Percentiles rank a stretch among this genome's conserved stretches.
These are phyloP conservation scores for Tolypocladium album DNA, from an alignment of 2,329 filamentous ascomycete genomes.

Conservation along the genomic window DNA sequence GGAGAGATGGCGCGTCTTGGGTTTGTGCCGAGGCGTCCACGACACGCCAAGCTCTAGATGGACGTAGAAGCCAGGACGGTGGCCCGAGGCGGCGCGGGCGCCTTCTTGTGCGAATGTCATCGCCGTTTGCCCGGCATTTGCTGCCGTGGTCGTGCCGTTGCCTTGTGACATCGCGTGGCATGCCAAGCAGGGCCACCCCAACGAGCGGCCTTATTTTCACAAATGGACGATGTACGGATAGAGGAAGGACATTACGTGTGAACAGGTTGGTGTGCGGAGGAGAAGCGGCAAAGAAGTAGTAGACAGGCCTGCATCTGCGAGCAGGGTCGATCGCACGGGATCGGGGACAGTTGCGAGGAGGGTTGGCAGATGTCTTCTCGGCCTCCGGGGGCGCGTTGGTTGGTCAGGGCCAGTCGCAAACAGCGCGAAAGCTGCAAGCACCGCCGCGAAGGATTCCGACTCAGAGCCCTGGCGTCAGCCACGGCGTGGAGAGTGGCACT, in stretches of 20 bases:
- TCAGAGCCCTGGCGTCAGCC: neutral
- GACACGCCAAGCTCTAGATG: conserved; percentile 42
- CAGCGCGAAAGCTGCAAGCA: neutral
- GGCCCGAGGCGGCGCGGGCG: conserved; percentile 10
- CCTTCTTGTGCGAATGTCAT: neutral
- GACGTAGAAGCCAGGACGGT: conserved; percentile 29
- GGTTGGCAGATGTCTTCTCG: neutral
- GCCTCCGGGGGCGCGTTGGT: neutral
- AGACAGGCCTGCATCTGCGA: neutral
- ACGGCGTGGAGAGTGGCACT: neutral
- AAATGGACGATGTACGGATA: neutral
- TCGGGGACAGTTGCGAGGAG: neutral
- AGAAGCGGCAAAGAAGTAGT: neutral
- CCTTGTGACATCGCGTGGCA: neutral
- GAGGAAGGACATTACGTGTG: neutral
- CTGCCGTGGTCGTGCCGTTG: neutral
- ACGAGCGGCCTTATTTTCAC: neutral
- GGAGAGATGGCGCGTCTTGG: conserved; percentile 30
- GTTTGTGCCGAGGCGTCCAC: conserved; percentile 24
- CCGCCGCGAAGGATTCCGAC: neutral
- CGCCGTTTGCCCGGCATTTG: neutral
- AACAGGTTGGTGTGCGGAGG: neutral
- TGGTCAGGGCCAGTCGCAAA: neutral
- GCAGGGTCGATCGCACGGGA: neutral
- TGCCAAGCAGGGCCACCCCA: neutral